Percentiles rank a stretch among this genome's conserved stretches.
These are phyloP conservation scores for Lolium multiflorum DNA, from an alignment of 176 grass and related monocot genomes.

Conservation along the genomic window DNA sequence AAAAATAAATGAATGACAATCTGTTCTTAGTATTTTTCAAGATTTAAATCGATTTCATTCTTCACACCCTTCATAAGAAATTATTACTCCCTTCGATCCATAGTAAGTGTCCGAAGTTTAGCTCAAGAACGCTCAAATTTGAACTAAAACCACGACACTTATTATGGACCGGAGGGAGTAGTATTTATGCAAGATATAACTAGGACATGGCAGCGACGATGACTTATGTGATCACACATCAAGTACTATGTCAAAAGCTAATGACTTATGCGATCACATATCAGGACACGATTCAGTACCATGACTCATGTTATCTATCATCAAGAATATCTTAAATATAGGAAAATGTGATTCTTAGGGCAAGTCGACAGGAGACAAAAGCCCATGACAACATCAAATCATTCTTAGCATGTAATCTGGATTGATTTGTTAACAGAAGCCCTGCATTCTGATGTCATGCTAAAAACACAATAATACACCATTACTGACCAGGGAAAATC, in stretches of 20 bases:
- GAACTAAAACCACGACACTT: too few species aligned
- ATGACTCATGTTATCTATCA: neutral
- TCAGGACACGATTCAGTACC: neutral
- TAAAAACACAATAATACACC: neutral
- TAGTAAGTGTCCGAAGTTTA: too few species aligned
- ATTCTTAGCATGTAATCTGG: neutral
- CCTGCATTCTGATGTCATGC: neutral
- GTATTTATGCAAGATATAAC: neutral
- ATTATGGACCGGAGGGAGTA: too few species aligned
- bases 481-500: neutral
- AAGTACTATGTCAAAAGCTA: too few species aligned
- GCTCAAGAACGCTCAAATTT: too few species aligned
- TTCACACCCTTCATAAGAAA: too few species aligned
- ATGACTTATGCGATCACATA: neutral
- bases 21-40: neutral
- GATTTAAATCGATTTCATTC: neutral
- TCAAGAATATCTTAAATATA: neutral
- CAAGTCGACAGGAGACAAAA: neutral
- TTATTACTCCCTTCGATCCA: too few species aligned
- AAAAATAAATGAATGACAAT: conserved; percentile 4
- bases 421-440: neutral
- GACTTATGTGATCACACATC: too few species aligned
- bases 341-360: neutral
- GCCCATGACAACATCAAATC: neutral
- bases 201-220: neutral